Evolutionary conservation across 768 basidiomycete species (phyloP), one percentile per base, ranked within the genome.

Genomic region (Calocera cornea): DNA sequence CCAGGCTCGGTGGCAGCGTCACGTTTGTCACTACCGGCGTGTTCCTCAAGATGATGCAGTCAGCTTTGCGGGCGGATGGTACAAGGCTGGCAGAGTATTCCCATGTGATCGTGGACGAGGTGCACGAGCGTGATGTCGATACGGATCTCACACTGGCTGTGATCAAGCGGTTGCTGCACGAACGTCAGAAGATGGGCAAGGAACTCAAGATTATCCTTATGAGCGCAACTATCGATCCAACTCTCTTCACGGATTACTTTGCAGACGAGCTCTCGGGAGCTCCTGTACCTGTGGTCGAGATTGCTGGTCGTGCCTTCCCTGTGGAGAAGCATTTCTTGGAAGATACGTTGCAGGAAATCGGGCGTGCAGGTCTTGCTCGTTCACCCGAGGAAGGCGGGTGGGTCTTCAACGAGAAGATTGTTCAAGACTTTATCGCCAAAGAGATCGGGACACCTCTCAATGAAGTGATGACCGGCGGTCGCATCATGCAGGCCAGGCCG

Each of bases 141-240:
- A 95, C 92, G 0, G 95, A 97, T 76, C 78, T 97, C 27, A 78
- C 93, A 47, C 83, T 98, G 19, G 90, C 93, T 67, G 91, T 94
- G 3, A 82, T 98, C 66, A 94, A 95, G 76, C 84, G 90, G 27
- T 77, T 95, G 27, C 76, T 95, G 73, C 83, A 82, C 5, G 87
- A 92, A 68, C 84, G 93, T 71, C 87, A 83, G 74, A 79, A 83
- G 5, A 83, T 83, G 70, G 82, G 83, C 12, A 83, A 86, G 60
- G 86, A 89, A 1, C 77, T 97, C 76, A 94, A 93, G 76, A 81
- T 97, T 70, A 78, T 97, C 47, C 83, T 98, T 67, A 97, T 97
- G 94, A 95, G 91, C 73, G 95, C 95, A 10, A 97, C 95, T 49
- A 92, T 97, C 74, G 91, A 97, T 72, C 89, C 94, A 10, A 83